phyloP scores from a whole-genome alignment of 1,139 yeast species.

The Saccharomyces hybrid region DNA sequence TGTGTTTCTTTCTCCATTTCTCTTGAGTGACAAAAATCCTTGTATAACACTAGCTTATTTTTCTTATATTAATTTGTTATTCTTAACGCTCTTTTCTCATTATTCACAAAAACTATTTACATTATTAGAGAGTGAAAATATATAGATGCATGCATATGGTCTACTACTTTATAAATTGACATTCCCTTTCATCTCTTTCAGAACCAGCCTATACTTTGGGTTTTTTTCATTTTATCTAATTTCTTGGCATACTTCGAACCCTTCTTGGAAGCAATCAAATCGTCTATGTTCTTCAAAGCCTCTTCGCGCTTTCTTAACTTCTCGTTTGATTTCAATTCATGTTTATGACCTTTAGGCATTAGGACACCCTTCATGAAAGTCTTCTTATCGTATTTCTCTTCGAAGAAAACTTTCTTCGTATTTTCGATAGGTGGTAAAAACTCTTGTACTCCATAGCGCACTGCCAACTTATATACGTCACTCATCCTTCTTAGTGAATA shows the following conservation, averaged over 20 bases:
- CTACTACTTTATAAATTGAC: background rate
- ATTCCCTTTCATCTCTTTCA: background rate
- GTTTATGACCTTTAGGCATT: slow-evolving; percentile 71
- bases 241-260: slow-evolving; percentile 54
- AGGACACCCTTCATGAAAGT: slow-evolving; percentile 72
- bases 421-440: slow-evolving; percentile 58
- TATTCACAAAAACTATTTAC: background rate
- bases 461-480: slow-evolving; percentile 77
- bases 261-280: slow-evolving; percentile 56
- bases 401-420: slow-evolving; percentile 57
- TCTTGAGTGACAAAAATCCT: background rate
- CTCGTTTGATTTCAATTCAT: slow-evolving; percentile 63
- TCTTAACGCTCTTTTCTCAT: background rate
- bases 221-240: slow-evolving; percentile 42
- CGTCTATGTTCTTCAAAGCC: slow-evolving; percentile 70
- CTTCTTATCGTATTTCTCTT: slow-evolving; percentile 66
- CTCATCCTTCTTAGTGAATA: slow-evolving; percentile 81
- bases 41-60: background rate
- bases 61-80: background rate
- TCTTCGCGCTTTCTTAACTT: slow-evolving; percentile 55
- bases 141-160: background rate
- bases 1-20: background rate
- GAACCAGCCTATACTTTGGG: background rate
- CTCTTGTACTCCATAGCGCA: slow-evolving; percentile 70
- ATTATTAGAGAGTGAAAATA: background rate